A percentile compares a stretch with the other conserved stretches of the same genome.
Conservation (phyloP, 139 green algal species). For the Chlamydomonas sphaeroides region DNA sequence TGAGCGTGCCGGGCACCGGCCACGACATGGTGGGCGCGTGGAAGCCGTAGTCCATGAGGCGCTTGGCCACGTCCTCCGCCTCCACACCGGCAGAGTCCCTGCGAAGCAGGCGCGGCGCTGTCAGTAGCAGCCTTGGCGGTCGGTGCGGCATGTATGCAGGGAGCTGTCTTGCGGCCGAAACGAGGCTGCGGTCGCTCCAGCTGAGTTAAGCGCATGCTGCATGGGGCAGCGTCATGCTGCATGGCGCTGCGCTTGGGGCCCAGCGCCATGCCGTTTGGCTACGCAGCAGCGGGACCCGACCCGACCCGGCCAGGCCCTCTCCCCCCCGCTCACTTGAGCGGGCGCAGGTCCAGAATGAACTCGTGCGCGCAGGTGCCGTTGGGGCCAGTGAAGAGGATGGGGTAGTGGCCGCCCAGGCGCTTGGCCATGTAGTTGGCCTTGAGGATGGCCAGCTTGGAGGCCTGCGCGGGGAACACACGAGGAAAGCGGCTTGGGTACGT, state of each 20-base stretch:
- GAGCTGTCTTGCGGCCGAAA: neutral
- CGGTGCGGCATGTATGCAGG: too few species aligned
- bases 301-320: neutral
- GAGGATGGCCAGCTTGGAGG: constrained; percentile 62
- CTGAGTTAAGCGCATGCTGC: too few species aligned
- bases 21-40: constrained; percentile 99
- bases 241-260: too few species aligned
- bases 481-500: too few species aligned
- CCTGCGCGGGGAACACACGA: constrained; percentile 23
- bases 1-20: constrained; percentile 97
- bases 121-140: too few species aligned
- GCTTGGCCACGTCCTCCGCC: constrained; percentile 95
- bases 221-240: too few species aligned
- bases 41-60: constrained; percentile 99
- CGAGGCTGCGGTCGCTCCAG: too few species aligned
- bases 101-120: too few species aligned
- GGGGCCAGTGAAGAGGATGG: constrained; percentile 87
- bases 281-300: too few species aligned
- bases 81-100: constrained; percentile 78
- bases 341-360: constrained; percentile 98
- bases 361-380: constrained; percentile 97
- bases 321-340: constrained; percentile 76
- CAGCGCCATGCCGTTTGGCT: too few species aligned
- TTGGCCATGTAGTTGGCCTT: constrained; percentile 99
- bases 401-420: constrained; percentile 85